Base-by-base conservation (phyloP, 164 flowering plant genomes). In the Berberis vulgaris region DNA sequence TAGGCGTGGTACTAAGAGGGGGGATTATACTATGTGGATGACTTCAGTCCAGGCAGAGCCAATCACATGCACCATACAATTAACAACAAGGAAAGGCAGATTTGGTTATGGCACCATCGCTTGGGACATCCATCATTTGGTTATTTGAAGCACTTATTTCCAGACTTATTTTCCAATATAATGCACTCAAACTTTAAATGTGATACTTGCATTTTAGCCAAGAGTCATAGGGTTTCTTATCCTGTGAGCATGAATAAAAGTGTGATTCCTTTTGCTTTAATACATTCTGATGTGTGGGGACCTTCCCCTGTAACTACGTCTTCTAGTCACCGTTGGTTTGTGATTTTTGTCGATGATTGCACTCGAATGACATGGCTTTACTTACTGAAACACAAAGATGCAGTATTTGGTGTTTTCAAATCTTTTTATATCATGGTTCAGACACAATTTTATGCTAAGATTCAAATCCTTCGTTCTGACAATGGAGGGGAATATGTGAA, bases 241-340 rank as follows among this genome's bases (percentile, higher is more conserved):
- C 13, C 47, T 8, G 7, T 12, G 5, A 59, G 61, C 13, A 10
- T 59, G 46, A 60, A 44, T 44, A 60, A 45, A 44, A 44, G 41
- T 12, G 3, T 5, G 2, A 10, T 26, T 44, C 49, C 39, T 4
- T 60, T 60, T 45, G 40, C 50, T 40, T 43, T 44, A 5, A 45
- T 60, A 3, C 62, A 60, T n/a, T 60, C 50, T 13, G 62, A 60
- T 60, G 62, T 60, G 13, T 60, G 41, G 62, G 62, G 50, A 5
- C 62, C 41, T 44, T 43, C 41, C 38, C 46, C 46, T 0, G 1
- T 60, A 5, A 4, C 62, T 60, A 11, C 6, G 4, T 2, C 38
- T 3, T 60, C 50, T 45, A 10, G 50, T 2, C 4, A 9, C 7
- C 49, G 50, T 3, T 60, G 26, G 41, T 45, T 44, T 60, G 62